A percentile compares a stretch with the other conserved stretches of the same genome.
phyloP scores from a whole-genome alignment of 2,329 filamentous ascomycete genomes.

The Xylariaceae sp. region DNA sequence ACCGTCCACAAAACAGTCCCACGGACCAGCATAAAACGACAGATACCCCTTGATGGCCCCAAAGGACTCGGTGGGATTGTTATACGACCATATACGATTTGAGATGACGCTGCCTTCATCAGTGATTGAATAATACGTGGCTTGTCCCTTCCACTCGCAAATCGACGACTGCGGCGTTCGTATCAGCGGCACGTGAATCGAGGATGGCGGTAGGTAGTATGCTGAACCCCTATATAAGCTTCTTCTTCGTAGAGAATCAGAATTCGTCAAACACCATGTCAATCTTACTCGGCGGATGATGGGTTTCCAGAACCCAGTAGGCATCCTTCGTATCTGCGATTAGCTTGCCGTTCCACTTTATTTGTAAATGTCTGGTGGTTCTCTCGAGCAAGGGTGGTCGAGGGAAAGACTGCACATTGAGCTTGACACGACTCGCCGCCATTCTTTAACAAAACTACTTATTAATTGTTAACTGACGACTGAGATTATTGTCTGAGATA shows the following conservation, averaged over 20 bases:
- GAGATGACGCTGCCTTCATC: constrained; percentile 48
- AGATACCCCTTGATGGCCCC: constrained; percentile 61
- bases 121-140: constrained; percentile 62
- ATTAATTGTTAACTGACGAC: too few species aligned
- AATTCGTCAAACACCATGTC: neutral
- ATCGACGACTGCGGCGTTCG: constrained; percentile 47
- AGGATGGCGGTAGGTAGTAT: constrained; percentile 64
- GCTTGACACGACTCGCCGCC: constrained; percentile 50
- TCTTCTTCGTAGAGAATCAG: neutral
- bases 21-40: constrained; percentile 66
- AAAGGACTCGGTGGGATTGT: constrained; percentile 59
- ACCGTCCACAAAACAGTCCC: constrained; percentile 68
- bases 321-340: constrained; percentile 65
- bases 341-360: constrained; percentile 60
- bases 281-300: constrained; percentile 63
- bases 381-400: constrained; percentile 64
- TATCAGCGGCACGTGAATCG: constrained; percentile 54
- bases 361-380: constrained; percentile 59
- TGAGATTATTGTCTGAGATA: too few species aligned
- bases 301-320: constrained; percentile 69
- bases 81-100: constrained; percentile 66
- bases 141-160: constrained; percentile 60
- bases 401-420: constrained; percentile 65
- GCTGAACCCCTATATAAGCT: constrained; percentile 44
- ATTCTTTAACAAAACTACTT: neutral